Evolutionary conservation across 116 monocot genomes (phyloP), one percentile per base, ranked within the genome.

Genomic region (Zostera marina): DNA sequence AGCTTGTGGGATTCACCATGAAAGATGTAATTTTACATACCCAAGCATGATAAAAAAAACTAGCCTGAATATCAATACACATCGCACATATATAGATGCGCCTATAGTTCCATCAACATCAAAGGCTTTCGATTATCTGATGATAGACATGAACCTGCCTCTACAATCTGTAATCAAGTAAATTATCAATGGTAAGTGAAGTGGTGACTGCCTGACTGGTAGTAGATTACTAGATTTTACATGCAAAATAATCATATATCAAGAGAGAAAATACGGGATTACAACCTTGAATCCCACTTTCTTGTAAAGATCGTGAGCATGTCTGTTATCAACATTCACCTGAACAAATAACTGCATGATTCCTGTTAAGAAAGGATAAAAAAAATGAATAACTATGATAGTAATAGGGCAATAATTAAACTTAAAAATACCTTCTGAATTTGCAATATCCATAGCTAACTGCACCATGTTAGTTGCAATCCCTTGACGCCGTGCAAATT

Each of bases 401-500:
- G 39, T 45, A 7, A 45, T 56, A n/a, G 44, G 0, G 4, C 12
- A 44, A 25, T 1, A 41, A 65, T 20, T 8, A 1, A 53, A 6
- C 13, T 41, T 14, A 4, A 41, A 62, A 13, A 22, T 54, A 70
- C 70, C 70, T 41, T 46, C 39, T 3, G 70, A 63, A 24, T 26
- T 12, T 8, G 70, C 62, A 8, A 70, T 41, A 56, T 70, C 70
- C 23, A 46, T 56, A 19, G 74, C 76, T 48, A 77, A 72, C 63
- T 64, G 47, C 16, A 77, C 49, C 76, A 77, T 72, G 48, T 77
- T 77, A 42, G 64, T 63, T 25, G 72, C 76, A 59, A 72, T 77
- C 38, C 76, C 76, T 64, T 72, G 76, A 20, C 76, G 76, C 5
- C 76, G 72, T 45, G 76, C 71, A 54, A 77, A 77, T 68, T 77